These are phyloP conservation scores for Fusarium armeniacum DNA, from an alignment of 2,329 filamentous ascomycete species.

Conservation along the genomic window DNA sequence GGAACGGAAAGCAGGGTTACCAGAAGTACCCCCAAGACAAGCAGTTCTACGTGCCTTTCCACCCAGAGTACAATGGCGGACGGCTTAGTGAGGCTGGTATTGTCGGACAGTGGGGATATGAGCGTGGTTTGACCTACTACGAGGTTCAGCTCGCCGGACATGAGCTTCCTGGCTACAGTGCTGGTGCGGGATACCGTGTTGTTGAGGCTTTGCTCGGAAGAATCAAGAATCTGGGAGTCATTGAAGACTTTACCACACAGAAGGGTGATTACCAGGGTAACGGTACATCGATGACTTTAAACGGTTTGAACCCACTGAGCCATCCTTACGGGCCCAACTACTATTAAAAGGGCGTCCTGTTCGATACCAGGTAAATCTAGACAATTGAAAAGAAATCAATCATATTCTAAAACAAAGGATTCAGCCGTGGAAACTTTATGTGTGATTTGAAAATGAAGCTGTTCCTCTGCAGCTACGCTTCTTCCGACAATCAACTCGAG, in stretches of 20 bases:
- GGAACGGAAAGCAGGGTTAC: constrained; percentile 79
- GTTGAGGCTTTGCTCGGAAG: constrained; percentile 49
- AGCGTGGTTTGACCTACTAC: constrained; percentile 81
- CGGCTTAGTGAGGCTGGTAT: constrained; percentile 72
- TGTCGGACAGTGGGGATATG: constrained; percentile 77
- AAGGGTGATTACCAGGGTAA: constrained; percentile 41
- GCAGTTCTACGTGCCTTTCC: constrained; percentile 78
- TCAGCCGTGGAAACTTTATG: no score
- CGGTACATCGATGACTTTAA: not conserved
- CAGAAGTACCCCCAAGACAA: constrained; percentile 60
- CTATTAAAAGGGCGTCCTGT: not conserved
- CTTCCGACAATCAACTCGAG: no score
- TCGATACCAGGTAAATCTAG: not conserved
- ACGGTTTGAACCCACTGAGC: constrained; percentile 4
- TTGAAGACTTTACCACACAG: constrained; percentile 46
- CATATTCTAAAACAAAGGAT: not conserved
- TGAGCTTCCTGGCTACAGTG: constrained; percentile 51
- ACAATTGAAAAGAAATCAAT: not conserved
- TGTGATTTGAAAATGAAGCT: not conserved
- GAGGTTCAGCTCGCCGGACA: constrained; percentile 76
- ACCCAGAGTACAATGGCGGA: constrained; percentile 57
- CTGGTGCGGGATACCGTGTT: constrained; percentile 50
- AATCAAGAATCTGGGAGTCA: constrained; percentile 42
- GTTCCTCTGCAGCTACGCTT: not conserved
- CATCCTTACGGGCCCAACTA: constrained; percentile 8